phyloP scores from a whole-genome alignment of 2,329 filamentous ascomycete genomes.

The Aspergillus unguis region DNA sequence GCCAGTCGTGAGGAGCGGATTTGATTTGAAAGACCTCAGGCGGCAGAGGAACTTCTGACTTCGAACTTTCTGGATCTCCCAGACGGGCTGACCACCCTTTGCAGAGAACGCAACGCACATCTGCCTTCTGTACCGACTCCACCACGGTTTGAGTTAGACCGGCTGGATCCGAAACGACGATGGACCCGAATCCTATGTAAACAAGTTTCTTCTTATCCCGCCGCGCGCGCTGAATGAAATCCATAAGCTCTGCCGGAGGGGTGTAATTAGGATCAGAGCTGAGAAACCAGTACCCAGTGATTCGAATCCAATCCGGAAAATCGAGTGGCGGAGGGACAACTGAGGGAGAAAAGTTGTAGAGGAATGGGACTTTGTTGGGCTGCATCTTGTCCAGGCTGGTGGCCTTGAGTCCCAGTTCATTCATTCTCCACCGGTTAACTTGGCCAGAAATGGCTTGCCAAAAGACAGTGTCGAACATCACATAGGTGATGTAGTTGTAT shows the following conservation, averaged over 20 bases:
- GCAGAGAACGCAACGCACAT: conserved; percentile 89
- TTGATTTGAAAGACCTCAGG: conserved; percentile 83
- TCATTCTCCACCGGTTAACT: conserved; percentile 88
- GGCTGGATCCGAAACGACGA: conserved; percentile 84
- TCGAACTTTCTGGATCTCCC: conserved; percentile 55
- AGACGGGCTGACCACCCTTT: conserved; percentile 95
- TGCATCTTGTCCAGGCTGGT: conserved; percentile 89
- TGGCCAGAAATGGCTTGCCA: conserved; percentile 92
- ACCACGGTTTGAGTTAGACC: conserved; percentile 91
- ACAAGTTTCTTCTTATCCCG: conserved; percentile 85
- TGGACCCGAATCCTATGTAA: conserved; percentile 95
- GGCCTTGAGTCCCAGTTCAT: conserved; percentile 69
- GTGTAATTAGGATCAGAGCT: conserved; percentile 70
- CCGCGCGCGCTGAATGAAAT: conserved; percentile 81
- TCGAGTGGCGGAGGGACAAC: conserved; percentile 94
- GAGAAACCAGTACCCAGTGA: conserved; percentile 97
- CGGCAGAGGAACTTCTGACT: conserved; percentile 67
- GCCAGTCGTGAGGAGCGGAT: conserved; percentile 91
- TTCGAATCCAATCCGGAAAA: conserved; percentile 95
- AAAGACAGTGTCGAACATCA: conserved; percentile 95
- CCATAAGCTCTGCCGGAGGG: conserved; percentile 70
- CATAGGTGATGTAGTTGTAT: conserved; percentile 93
- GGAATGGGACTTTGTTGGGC: conserved; percentile 93
- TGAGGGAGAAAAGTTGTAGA: conserved; percentile 94
- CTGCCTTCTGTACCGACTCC: conserved; percentile 83